Conservation (phyloP, 805 yeast species). For the Zygotorulaspora sp. region DNA sequence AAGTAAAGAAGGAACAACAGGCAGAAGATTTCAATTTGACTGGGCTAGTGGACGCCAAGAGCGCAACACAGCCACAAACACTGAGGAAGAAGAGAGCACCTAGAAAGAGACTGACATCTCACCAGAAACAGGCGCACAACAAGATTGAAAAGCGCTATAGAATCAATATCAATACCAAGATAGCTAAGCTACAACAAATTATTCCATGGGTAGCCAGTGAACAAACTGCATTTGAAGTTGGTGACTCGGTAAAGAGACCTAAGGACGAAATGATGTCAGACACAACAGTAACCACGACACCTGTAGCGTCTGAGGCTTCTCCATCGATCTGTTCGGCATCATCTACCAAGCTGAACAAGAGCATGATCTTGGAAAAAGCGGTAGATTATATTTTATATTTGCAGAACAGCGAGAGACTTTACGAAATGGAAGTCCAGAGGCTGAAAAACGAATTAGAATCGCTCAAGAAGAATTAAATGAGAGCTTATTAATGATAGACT, state of each 20-base stretch:
- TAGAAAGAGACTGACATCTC: conserved; percentile 50
- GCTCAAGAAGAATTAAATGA: conserved; percentile 5
- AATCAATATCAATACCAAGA: conserved; percentile 66
- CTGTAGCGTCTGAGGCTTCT: conserved; percentile 3
- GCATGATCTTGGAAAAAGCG: conserved; percentile 65
- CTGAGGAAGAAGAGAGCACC: conserved; percentile 45
- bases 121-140: conserved; percentile 69
- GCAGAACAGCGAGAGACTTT: conserved; percentile 44
- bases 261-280: conserved; percentile 1
- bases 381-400: conserved; percentile 53
- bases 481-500: conserved; percentile 6
- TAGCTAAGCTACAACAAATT: conserved; percentile 59
- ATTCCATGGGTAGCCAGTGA: conserved; percentile 66
- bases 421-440: conserved; percentile 32
- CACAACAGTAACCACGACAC: conserved; percentile 5
- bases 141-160: conserved; percentile 68
- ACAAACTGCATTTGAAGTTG: conserved; percentile 54
- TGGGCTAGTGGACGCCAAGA: conserved; percentile 3
- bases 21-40: conserved; percentile 8
- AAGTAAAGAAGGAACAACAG: conserved; percentile 6
- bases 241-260: conserved; percentile 16
- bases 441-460: conserved; percentile 32
- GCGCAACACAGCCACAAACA: conserved; percentile 3
- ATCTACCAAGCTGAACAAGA: conserved; percentile 51
- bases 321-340: conserved; percentile 10